Evolutionary conservation across 768 basidiomycete genomes (phyloP).

Genomic region (Russula vinacea): DNA sequence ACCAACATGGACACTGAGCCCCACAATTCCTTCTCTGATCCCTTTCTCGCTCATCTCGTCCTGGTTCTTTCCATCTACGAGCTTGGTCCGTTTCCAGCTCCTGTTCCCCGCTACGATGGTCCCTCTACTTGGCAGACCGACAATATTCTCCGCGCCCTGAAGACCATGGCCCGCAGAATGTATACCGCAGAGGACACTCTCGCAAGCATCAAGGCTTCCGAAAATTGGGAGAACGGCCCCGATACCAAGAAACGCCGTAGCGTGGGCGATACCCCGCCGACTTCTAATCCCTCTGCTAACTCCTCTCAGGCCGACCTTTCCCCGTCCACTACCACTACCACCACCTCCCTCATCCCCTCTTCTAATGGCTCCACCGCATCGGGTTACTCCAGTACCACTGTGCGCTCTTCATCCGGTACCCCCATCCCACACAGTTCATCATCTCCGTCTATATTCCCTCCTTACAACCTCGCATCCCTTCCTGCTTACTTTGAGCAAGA

Average conservation of each 20-base stretch:
- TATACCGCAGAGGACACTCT: slow-evolving; percentile 28
- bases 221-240: slow-evolving; percentile 28
- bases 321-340: not conserved
- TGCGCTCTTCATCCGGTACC: slow-evolving; percentile 23
- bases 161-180: slow-evolving; percentile 1
- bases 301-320: slow-evolving; percentile 22
- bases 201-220: slow-evolving; percentile 28
- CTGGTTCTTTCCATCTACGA: slow-evolving; percentile 30
- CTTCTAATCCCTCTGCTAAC: slow-evolving; percentile 19
- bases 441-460: slow-evolving; percentile 22
- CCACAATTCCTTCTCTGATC: slow-evolving; percentile 10
- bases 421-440: slow-evolving; percentile 18
- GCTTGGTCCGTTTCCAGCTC: slow-evolving; percentile 29
- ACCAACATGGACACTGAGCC: slow-evolving; percentile 14
- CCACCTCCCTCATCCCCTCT: slow-evolving; percentile 1
- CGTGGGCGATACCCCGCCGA: slow-evolving; percentile 28
- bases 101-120: slow-evolving; percentile 30
- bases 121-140: slow-evolving; percentile 28
- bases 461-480: slow-evolving; percentile 16
- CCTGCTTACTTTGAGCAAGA: slow-evolving; percentile 21
- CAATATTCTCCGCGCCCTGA: slow-evolving; percentile 5
- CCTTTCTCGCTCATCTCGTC: slow-evolving; percentile 29
- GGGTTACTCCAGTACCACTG: slow-evolving; percentile 18
- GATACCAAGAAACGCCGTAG: slow-evolving; percentile 31
- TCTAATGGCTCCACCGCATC: slow-evolving; percentile 10